Percentiles rank a stretch among this genome's conserved stretches.
phyloP scores from a whole-genome alignment of 768 basidiomycete species.

The Heimioporus sp. region DNA sequence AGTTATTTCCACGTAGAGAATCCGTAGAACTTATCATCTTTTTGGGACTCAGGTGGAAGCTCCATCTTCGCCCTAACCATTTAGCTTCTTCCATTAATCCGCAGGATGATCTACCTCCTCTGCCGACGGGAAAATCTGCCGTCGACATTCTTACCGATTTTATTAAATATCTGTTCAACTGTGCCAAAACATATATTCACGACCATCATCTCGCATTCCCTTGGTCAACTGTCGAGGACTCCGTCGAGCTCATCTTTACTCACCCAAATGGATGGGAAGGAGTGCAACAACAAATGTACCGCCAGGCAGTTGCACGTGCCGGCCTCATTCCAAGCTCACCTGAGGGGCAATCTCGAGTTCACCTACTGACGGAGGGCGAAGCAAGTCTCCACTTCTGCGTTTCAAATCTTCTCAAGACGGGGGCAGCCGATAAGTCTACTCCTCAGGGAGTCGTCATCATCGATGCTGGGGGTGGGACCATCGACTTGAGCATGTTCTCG shows the following conservation, averaged over 20 bases:
- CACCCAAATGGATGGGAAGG: constrained; percentile 31
- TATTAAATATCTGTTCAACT: constrained; percentile 16
- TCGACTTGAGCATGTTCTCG: constrained; percentile 38
- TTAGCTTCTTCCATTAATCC: constrained; percentile 16
- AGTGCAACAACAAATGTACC: constrained; percentile 20
- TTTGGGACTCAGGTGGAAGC: constrained; percentile 21
- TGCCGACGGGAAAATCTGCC: constrained; percentile 16
- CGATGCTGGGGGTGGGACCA: constrained; percentile 40
- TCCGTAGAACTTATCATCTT: too few species aligned
- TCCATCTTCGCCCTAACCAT: constrained; percentile 18
- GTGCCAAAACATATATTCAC: constrained; percentile 13
- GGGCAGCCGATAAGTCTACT: constrained; percentile 12
- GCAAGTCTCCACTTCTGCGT: constrained; percentile 35
- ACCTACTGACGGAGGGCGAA: too few species aligned
- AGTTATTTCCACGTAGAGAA: too few species aligned
- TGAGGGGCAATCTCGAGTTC: too few species aligned
- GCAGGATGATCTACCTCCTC: constrained; percentile 30
- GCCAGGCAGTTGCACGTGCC: constrained; percentile 7
- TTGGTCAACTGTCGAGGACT: constrained; percentile 14
- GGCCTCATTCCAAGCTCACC: too few species aligned
- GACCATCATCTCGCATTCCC: constrained; percentile 14
- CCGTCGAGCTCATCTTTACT: constrained; percentile 21
- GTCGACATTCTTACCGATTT: constrained; percentile 23
- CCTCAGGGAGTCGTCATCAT: constrained; percentile 38
- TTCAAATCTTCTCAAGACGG: constrained; percentile 11